A percentile compares a stretch with the other conserved stretches of the same genome.
Conservation (phyloP, 1,284 basidiomycete species). For the Pisolithus thermaeus region DNA sequence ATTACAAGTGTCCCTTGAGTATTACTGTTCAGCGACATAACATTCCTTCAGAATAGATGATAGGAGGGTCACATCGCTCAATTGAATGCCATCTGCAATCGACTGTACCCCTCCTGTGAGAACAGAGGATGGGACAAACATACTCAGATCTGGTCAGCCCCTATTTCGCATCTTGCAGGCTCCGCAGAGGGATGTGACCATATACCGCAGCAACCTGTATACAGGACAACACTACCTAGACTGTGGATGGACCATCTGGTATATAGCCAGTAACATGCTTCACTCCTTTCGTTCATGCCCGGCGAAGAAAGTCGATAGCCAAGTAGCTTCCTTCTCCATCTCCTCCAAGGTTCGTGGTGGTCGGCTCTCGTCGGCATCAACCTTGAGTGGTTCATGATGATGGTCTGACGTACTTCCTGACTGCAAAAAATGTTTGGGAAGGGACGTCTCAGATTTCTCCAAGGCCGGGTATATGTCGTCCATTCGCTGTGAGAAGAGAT, state of each 20-base stretch:
- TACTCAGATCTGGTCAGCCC: conserved; percentile 13
- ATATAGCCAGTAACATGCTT: neutral
- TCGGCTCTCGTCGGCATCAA: conserved; percentile 70
- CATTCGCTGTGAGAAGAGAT: conserved; percentile 61
- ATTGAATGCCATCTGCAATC: conserved; percentile 36
- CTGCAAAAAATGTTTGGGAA: conserved; percentile 37
- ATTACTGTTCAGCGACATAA: conserved; percentile 20
- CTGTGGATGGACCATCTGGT: neutral
- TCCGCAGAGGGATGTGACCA: conserved; percentile 20
- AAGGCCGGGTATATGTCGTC: conserved; percentile 78
- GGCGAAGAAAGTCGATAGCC: conserved; percentile 52
- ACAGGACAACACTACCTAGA: conserved; percentile 7
- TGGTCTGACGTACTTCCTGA: conserved; percentile 10
- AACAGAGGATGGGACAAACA: too few species aligned
- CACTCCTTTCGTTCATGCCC: conserved; percentile 5
- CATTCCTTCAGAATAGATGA: too few species aligned
- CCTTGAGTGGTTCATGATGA: conserved; percentile 36
- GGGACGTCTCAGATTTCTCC: conserved; percentile 56
- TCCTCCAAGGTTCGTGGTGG: conserved; percentile 61
- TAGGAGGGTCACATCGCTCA: conserved; percentile 47
- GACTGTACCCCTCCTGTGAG: conserved; percentile 40
- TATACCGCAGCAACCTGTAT: conserved; percentile 9
- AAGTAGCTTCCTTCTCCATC: conserved; percentile 72
- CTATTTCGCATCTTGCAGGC: conserved; percentile 28
- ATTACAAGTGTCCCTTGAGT: too few species aligned